Percentiles rank a stretch among this genome's conserved stretches.
phyloP scores from a whole-genome alignment of 768 basidiomycete genomes.

The Scleroderma bovista region DNA sequence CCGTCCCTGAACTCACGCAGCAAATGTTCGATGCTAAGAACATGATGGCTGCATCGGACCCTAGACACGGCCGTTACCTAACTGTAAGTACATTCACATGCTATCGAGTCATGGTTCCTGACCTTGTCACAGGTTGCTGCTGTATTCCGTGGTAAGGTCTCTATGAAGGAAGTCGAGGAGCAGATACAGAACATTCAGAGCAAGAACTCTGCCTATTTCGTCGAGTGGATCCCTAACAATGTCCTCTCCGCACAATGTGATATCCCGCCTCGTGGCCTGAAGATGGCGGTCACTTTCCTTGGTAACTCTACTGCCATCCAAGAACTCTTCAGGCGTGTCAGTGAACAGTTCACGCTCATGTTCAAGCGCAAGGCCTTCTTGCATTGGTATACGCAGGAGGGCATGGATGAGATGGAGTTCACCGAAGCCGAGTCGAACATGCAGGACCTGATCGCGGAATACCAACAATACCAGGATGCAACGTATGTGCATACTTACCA shows the following conservation, averaged over 20 bases:
- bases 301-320: conserved; percentile 98
- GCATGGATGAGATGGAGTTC: conserved; percentile 99
- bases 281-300: conserved; percentile 97
- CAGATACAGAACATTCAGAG: conserved; percentile 97
- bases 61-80: conserved; percentile 94
- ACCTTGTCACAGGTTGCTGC: conserved; percentile 62
- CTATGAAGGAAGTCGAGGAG: conserved; percentile 99
- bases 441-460: conserved; percentile 98
- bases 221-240: conserved; percentile 99
- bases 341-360: conserved; percentile 98
- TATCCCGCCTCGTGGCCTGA: conserved; percentile 90
- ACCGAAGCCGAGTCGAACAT: conserved; percentile 99
- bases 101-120: background rate
- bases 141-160: conserved; percentile 98
- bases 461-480: conserved; percentile 94
- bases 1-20: conserved; percentile 94
- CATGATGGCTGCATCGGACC: conserved; percentile 99
- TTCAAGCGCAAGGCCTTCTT: conserved; percentile 98
- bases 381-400: conserved; percentile 99
- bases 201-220: conserved; percentile 98
- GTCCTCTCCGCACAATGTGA: conserved; percentile 97
- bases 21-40: conserved; percentile 99
- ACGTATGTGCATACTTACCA: conserved; percentile 54
- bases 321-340: conserved; percentile 98
- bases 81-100: conserved; percentile 49